These are phyloP conservation scores for Pichia scutulata DNA, from an alignment of 805 yeast species.

Conservation along the genomic window DNA sequence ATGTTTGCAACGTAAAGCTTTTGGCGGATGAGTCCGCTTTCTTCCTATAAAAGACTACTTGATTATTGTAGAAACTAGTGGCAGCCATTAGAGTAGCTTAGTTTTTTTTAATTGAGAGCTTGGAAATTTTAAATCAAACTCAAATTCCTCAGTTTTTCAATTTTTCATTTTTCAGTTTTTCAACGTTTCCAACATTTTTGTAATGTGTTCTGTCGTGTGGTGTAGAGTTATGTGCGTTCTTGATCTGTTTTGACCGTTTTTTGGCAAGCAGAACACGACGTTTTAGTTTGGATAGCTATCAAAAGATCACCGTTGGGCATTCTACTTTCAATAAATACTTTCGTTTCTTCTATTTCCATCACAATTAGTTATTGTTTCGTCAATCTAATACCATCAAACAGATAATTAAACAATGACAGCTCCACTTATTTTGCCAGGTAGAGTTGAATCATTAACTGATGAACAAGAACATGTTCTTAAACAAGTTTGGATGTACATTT, in stretches of 20 bases:
- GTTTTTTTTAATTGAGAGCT: too few species aligned
- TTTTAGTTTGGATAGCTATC: neutral
- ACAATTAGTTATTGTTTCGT: neutral
- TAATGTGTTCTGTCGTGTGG: neutral
- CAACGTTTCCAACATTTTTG: neutral
- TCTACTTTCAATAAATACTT: neutral
- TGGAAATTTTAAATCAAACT: too few species aligned
- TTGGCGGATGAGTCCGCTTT: too few species aligned
- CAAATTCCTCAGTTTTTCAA: neutral
- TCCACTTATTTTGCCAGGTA: conserved; percentile 28
- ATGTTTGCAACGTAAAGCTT: too few species aligned
- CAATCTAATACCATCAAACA: neutral
- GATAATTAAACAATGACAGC: neutral
- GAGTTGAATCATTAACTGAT: conserved; percentile 37
- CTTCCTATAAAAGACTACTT: too few species aligned
- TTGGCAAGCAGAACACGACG: neutral
- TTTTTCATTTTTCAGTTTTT: neutral
- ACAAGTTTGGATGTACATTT: conserved; percentile 61
- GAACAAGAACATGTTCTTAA: conserved; percentile 61
- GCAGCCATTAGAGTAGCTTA: too few species aligned
- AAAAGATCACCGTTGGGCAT: neutral
- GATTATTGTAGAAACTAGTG: too few species aligned
- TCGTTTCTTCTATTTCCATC: neutral
- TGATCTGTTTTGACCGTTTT: neutral
- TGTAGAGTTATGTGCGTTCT: too few species aligned